Evolutionary conservation across 768 basidiomycete species (phyloP), one percentile per base, ranked within the genome.

Genomic region (Cystobasidium tubakii): DNA sequence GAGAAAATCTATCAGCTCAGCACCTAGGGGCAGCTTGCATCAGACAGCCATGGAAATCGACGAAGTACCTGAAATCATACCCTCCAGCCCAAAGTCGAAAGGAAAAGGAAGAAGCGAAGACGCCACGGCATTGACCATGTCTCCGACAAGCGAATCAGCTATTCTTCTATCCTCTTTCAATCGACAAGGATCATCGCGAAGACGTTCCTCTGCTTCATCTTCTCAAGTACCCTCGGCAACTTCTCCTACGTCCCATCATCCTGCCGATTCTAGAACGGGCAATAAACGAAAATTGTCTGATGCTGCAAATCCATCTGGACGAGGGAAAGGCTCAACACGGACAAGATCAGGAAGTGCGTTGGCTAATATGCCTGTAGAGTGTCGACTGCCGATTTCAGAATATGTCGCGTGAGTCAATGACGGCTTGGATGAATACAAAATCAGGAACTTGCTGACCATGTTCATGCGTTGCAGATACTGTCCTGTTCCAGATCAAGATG

Each of bases 91-190:
- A 62, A 74, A 46, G 33, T 55, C 34, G 44, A 73, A 77, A 55
- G 57, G 74, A 31, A 66, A 85, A 85, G 36, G 81, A 89, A n/a
- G 88, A 88, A 60, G 57, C 23, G 75, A 84, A 90, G 42, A 82
- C 87, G 53, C 83, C 87, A 0, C 86, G 87, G 2, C 60, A 29
- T n/a, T 50, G 34, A 86, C 88, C 57, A 79, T 90, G 63, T 76
- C 71, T 29, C 33, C 33, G 23, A 43, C 23, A 23, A 34, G 21
- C 15, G 55, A n/a, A 34, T 6, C 36, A 17, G 34, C 46, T 31
- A 15, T 57, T 6, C 44, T 46, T 1, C 23, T 54, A n/a, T 46
- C 42, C 10, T 12, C 15, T n/a, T 19, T 29, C 27, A n/a, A 71
- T 53, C 27, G 27, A 23, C 44, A 9, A 19, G 63, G 63, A 12